phyloP scores from a whole-genome alignment of 495 filamentous ascomycete species.

The Xylaria palmicola region DNA sequence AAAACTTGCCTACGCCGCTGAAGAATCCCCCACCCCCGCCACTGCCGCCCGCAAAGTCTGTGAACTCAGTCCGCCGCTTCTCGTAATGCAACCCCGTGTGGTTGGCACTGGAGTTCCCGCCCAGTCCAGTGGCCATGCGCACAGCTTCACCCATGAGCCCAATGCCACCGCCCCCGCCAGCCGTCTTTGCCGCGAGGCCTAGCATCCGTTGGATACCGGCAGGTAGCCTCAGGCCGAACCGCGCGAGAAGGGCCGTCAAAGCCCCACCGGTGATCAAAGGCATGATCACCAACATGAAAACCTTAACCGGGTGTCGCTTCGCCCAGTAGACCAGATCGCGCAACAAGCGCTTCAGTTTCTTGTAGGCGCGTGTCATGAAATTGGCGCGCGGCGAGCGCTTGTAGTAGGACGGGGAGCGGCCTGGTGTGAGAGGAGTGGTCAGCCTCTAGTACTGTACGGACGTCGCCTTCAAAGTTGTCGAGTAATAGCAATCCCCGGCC shows the following conservation, averaged over 20 bases:
- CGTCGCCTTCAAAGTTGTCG: no score
- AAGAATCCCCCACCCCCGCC: constrained; percentile 25
- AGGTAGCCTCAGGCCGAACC: constrained; percentile 76
- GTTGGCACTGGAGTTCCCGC: constrained; percentile 23
- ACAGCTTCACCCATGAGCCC: constrained; percentile 54
- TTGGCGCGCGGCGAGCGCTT: constrained; percentile 70
- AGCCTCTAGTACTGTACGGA: not conserved
- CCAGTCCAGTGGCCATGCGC: constrained; percentile 36
- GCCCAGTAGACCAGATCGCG: constrained; percentile 75
- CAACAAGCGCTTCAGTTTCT: constrained; percentile 68
- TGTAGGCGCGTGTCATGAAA: constrained; percentile 67
- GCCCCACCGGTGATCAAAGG: constrained; percentile 81
- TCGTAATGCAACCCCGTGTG: constrained; percentile 40
- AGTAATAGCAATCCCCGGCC: constrained; percentile 37
- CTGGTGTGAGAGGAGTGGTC: constrained; percentile 13
- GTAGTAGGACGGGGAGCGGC: constrained; percentile 65
- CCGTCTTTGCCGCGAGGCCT: constrained; percentile 52
- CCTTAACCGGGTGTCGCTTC: constrained; percentile 74
- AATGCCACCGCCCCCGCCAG: constrained; percentile 51
- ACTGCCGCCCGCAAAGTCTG: constrained; percentile 28
- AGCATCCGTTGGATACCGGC: constrained; percentile 53
- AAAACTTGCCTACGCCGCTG: constrained; percentile 26
- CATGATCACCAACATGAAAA: constrained; percentile 80
- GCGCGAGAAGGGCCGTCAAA: constrained; percentile 65
- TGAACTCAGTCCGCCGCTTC: constrained; percentile 38